A percentile compares a stretch with the other conserved stretches of the same genome.
Conservation (phyloP, 164 flowering plant species). For the Aristolochia fimbriata region DNA sequence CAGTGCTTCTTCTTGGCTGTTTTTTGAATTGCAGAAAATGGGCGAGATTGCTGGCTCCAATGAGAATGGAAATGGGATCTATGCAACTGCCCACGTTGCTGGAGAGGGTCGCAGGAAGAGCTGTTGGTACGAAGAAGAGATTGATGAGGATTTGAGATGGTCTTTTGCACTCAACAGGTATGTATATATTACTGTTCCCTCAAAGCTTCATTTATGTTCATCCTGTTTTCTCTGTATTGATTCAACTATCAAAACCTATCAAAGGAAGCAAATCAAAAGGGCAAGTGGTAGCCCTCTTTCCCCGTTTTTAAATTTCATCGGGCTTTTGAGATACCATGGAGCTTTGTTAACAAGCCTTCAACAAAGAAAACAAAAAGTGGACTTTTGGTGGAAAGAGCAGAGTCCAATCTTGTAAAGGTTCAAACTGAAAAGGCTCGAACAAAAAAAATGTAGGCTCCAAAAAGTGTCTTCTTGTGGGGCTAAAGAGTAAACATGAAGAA, state of each 20-base stretch:
- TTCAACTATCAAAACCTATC: not conserved
- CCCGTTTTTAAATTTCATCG: no score
- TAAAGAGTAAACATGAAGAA: not conserved
- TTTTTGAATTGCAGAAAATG: slow-evolving; percentile 23
- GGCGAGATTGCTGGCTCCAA: slow-evolving; percentile 45
- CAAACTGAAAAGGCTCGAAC: no score
- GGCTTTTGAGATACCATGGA: no score
- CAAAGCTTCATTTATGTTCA: not conserved
- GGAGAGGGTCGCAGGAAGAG: slow-evolving; percentile 55
- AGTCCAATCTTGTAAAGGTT: no score
- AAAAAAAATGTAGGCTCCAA: no score
- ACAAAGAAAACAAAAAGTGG: no score
- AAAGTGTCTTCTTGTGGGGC: not conserved
- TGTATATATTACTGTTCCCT: not conserved
- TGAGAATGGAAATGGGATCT: slow-evolving; percentile 28
- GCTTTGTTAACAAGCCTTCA: no score
- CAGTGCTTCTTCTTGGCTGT: not conserved
- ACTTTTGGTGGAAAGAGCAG: no score
- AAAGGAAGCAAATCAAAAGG: not conserved
- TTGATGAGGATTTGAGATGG: slow-evolving; percentile 76
- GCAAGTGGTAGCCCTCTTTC: not conserved
- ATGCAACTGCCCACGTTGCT: slow-evolving; percentile 1
- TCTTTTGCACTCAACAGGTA: slow-evolving; percentile 53
- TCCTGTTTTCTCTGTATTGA: not conserved
- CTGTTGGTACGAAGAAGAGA: slow-evolving; percentile 96